Base-by-base conservation (phyloP, 2,329 filamentous ascomycete genomes). In the Pyricularia sp. region DNA sequence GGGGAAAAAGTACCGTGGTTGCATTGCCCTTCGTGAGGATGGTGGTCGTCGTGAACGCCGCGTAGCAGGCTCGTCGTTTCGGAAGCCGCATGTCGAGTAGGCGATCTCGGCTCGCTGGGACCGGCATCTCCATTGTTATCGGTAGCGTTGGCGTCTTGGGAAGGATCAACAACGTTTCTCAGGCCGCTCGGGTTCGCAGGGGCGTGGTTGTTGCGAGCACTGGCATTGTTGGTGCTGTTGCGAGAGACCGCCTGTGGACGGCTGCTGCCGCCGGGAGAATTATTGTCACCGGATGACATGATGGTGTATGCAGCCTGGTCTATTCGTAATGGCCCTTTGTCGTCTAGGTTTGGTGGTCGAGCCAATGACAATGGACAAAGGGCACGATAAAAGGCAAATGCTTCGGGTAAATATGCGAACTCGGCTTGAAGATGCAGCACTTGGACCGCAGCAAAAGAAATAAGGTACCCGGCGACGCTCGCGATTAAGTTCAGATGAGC, bases 1-100 rank as follows among this genome's bases (percentile, higher is more conserved):
- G 91, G 90, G 63, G 91, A 93, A 75, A 94, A 92, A 20, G 91
- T 91, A 73, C 92, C 92, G 79, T 95, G 90, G 73, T 85, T 84
- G 80, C 89, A 92, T 68, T 78, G 76, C 25, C 82, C 84, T 11
- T 81, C 78, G 72, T 85, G 82, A 5, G 77, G 78, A 36, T 73
- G 77, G 55, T 81, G 78, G 69, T 73, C 72, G 69, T 80, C 72
- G 59, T 78, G 72, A 67, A 77, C 70, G 30, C 74, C 71, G 9
- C 76, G 74, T 14, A 87, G 79, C 30, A 89, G 77, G 2, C 84
- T 81, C 1, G 86, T 86, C 2, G 81, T 82, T 73, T 89, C 87
- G 71, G 78, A 79, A 9, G 78, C 72, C 23, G 68, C 9, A 12
- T 71, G 58, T 50, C 70, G 71, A 25, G 67, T 42, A 64, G 65